Evolutionary conservation across 768 basidiomycete genomes (phyloP), one percentile per base, ranked within the genome.

Genomic region (Trametes coccinea): DNA sequence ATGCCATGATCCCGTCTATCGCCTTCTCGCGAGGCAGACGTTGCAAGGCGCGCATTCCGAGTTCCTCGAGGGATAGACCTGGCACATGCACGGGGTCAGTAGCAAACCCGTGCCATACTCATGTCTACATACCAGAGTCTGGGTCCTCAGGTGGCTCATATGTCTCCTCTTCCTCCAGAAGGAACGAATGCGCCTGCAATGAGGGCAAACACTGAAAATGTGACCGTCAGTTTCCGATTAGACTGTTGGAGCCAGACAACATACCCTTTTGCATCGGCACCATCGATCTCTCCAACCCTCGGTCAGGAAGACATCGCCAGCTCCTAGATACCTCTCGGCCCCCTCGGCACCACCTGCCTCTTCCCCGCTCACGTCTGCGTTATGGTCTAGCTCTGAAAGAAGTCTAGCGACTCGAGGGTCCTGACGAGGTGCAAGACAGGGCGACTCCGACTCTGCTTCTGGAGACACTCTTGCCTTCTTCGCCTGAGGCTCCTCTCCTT

Each of bases 121-220:
- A n/a, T 10, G 2, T 2, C 47, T 11, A 58, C 72, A 43, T 53
- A 86, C 92, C 85, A 62, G 86, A 91, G 70, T 94, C 92, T 9
- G 92, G 92, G 73, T 93, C 92, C 68, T 90, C 86, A 3, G 92
- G 92, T 0, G 89, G 90, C 70, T 92, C 89, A 62, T 91, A 93
- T 0, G 87, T 91, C 44, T 91, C 90, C 64, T 93, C 92, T 71
- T 90, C 89, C 63, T 89, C 80, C 10, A 91, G 73, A 27, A 93
- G 76, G 73, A 80, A 92, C 30, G 83, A 78, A 67, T 82, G 75
- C 14, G 74, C 72, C 67, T 82, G 74, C 44, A 93, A 74, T 6
- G 76, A 78, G 0, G 81, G 76, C 5, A 83, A 72, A 73, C 91
- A 93, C 88, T 92, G 65, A 7, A 10, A 1, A 22, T 39, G 31